A percentile compares a stretch with the other conserved stretches of the same genome.
phyloP scores from a whole-genome alignment of 2,329 filamentous ascomycete species.

The Talaromyces sp. region DNA sequence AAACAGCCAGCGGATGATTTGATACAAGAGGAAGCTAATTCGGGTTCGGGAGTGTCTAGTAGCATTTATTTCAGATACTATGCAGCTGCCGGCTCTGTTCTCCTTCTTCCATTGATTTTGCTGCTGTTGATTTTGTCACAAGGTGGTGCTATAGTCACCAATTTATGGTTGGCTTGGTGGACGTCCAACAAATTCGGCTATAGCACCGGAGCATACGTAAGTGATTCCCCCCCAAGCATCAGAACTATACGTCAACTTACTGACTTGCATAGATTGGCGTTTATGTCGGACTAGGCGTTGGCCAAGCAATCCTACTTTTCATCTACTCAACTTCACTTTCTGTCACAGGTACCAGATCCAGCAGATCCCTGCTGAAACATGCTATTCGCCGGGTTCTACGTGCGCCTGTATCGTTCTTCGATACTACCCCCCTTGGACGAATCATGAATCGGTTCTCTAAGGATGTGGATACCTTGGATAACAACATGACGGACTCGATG shows the following conservation, averaged over 20 bases:
- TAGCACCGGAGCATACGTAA: slow-evolving; percentile 43
- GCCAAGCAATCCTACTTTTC: slow-evolving; percentile 70
- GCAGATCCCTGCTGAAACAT: slow-evolving; percentile 62
- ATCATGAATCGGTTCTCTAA: slow-evolving; percentile 90
- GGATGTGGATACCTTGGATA: slow-evolving; percentile 90
- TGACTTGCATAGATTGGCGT: slow-evolving; percentile 52
- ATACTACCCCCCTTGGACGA: slow-evolving; percentile 82
- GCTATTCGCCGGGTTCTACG: slow-evolving; percentile 64
- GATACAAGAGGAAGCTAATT: slow-evolving; percentile 39
- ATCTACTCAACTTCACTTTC: slow-evolving; percentile 68
- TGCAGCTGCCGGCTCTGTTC: slow-evolving; percentile 61
- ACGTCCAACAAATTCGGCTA: slow-evolving; percentile 64
- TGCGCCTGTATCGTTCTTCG: slow-evolving; percentile 64
- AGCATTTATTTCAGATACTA: slow-evolving; percentile 69
- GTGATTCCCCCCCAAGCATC: slow-evolving; percentile 29
- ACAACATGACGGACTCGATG: slow-evolving; percentile 75
- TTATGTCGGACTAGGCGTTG: slow-evolving; percentile 62
- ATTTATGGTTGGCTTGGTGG: slow-evolving; percentile 86
- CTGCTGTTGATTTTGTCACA: slow-evolving; percentile 64
- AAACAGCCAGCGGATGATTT: slow-evolving; percentile 37
- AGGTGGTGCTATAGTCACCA: slow-evolving; percentile 72
- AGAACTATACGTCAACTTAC: not conserved
- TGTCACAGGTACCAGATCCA: slow-evolving; percentile 68
- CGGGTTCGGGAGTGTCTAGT: slow-evolving; percentile 65
- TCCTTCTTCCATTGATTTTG: slow-evolving; percentile 56